These are phyloP conservation scores for Tylopilus rubrobrunneus DNA, from an alignment of 768 basidiomycete genomes.

Conservation along the genomic window DNA sequence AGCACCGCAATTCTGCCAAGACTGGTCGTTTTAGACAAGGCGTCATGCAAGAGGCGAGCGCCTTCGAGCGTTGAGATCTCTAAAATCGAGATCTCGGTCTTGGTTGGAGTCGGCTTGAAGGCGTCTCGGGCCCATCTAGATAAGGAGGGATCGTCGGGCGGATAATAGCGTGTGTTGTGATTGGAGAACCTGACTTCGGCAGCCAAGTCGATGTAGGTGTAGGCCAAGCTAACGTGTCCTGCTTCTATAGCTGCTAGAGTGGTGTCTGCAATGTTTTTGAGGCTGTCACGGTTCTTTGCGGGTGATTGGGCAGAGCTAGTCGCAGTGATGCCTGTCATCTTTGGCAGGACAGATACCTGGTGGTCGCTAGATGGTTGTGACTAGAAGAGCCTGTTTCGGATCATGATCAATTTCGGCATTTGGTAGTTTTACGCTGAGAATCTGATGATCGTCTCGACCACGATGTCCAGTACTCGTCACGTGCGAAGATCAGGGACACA, in stretches of 20 bases:
- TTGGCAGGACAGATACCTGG: neutral
- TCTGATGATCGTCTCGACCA: too few species aligned
- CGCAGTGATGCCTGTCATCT: neutral
- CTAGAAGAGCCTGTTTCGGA: neutral
- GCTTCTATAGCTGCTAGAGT: conserved; percentile 47
- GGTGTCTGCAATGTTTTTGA: conserved; percentile 44
- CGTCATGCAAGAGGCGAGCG: conserved; percentile 39
- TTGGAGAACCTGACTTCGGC: conserved; percentile 32
- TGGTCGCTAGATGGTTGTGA: neutral
- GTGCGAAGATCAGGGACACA: too few species aligned
- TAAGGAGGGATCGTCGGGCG: conserved; percentile 42
- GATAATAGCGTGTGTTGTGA: conserved; percentile 50
- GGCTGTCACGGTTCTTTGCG: conserved; percentile 8
- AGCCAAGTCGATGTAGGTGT: conserved; percentile 32
- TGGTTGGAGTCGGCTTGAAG: conserved; percentile 8
- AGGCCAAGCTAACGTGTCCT: conserved; percentile 38
- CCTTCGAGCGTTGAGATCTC: conserved; percentile 66
- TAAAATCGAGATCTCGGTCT: conserved; percentile 43
- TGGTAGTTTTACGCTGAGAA: too few species aligned
- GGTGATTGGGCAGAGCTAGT: neutral
- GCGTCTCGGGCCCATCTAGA: conserved; percentile 40
- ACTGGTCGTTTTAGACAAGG: conserved; percentile 9
- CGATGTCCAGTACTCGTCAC: too few species aligned
- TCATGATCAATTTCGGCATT: neutral
- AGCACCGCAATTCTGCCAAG: conserved; percentile 53